Conservation (phyloP, 164 flowering plant genomes). For the Piper betle region DNA sequence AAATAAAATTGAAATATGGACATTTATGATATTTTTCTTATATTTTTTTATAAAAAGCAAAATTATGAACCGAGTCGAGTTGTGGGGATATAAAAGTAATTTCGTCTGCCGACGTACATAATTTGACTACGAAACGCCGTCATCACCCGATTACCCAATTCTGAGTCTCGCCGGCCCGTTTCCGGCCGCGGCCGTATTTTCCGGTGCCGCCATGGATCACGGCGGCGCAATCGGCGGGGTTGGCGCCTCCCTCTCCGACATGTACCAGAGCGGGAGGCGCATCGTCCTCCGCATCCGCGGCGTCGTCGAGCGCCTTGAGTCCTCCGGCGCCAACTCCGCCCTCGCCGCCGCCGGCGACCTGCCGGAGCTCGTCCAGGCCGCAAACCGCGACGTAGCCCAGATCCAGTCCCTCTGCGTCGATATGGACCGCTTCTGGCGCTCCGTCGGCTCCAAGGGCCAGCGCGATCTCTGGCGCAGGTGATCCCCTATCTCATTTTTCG, state of each 20-base stretch:
- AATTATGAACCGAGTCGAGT: too few species aligned
- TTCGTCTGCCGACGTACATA: too few species aligned
- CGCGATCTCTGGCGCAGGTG: conserved; percentile 97
- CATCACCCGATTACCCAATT: too few species aligned
- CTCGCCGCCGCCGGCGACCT: conserved; percentile 24
- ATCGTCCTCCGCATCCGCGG: conserved; percentile 39
- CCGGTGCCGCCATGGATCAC: not conserved
- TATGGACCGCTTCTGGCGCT: conserved; percentile 89
- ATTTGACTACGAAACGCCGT: too few species aligned
- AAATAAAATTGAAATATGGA: too few species aligned
- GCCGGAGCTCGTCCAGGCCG: conserved; percentile 45
- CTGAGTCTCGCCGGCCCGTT: too few species aligned
- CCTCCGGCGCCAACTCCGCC: conserved; percentile 4
- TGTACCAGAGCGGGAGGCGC: conserved; percentile 50
- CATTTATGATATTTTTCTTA: too few species aligned
- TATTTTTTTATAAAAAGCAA: too few species aligned
- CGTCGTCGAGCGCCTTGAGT: conserved; percentile 61
- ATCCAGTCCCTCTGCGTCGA: conserved; percentile 69
- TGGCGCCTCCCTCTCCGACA: conserved; percentile 65
- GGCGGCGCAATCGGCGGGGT: conserved; percentile 22
- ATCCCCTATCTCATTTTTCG: not conserved
- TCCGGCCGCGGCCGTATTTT: too few species aligned
- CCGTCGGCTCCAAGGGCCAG: conserved; percentile 62
- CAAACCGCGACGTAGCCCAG: conserved; percentile 55
- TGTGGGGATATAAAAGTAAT: too few species aligned